Evolutionary conservation across 192 early-diverging fungal species (phyloP).

Genomic region (Pilobolus umbonatus): DNA sequence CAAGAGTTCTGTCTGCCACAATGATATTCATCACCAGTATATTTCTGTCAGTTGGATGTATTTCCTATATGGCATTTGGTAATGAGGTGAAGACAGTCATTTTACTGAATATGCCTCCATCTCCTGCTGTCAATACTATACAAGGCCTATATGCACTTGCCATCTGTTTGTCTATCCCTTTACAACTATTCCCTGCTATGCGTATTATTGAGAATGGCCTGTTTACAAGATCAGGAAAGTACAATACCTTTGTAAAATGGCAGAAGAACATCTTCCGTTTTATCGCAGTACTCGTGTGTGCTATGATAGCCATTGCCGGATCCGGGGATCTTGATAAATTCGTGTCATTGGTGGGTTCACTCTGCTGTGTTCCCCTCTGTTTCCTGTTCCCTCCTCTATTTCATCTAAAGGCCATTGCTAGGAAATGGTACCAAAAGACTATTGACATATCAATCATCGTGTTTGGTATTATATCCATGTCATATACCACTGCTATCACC

Average conservation of each 20-base stretch:
- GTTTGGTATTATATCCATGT: slow-evolving; percentile 65
- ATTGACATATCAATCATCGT: slow-evolving; percentile 59
- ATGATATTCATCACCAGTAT: slow-evolving; percentile 76
- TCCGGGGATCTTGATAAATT: slow-evolving; percentile 51
- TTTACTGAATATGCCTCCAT: slow-evolving; percentile 79
- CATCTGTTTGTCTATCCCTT: slow-evolving; percentile 89
- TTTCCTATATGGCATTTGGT: slow-evolving; percentile 87
- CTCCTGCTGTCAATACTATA: slow-evolving; percentile 60
- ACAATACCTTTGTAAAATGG: slow-evolving; percentile 74
- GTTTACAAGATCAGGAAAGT: slow-evolving; percentile 82
- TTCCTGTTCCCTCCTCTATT: slow-evolving; percentile 88
- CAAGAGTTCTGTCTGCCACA: slow-evolving; percentile 70
- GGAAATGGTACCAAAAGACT: slow-evolving; percentile 37
- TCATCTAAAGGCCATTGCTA: slow-evolving; percentile 65
- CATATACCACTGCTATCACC: slow-evolving; percentile 81
- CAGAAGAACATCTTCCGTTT: slow-evolving; percentile 80
- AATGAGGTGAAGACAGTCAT: slow-evolving; percentile 80
- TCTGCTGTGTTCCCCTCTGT: slow-evolving; percentile 55
- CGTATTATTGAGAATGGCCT: slow-evolving; percentile 86
- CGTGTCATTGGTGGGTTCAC: slow-evolving; percentile 26
- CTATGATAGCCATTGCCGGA: slow-evolving; percentile 70
- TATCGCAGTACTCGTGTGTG: slow-evolving; percentile 61
- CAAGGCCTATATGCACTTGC: slow-evolving; percentile 88
- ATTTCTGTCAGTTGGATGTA: slow-evolving; percentile 75
- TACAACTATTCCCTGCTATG: slow-evolving; percentile 90